phyloP scores from a whole-genome alignment of 306 rosid species.

The Alnus glutinosa region DNA sequence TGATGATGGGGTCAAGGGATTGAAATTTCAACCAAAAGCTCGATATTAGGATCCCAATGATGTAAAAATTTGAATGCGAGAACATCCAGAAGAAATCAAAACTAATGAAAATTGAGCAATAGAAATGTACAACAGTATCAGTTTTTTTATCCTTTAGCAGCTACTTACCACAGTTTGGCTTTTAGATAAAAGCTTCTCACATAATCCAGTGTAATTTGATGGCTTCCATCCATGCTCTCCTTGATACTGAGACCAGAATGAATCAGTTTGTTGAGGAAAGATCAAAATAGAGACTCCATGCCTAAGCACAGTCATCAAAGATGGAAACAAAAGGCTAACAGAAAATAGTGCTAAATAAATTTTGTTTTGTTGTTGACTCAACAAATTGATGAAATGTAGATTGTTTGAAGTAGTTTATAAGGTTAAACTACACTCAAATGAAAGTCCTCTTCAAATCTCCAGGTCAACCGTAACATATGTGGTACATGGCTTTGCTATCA shows the following conservation, averaged over 20 bases:
- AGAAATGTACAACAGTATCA: slow-evolving; percentile 14
- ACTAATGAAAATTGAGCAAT: slow-evolving; percentile 8
- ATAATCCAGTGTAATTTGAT: slow-evolving; percentile 83
- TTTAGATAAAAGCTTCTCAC: slow-evolving; percentile 78
- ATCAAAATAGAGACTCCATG: background rate
- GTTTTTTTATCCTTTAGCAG: slow-evolving; percentile 17
- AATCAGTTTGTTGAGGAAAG: slow-evolving; percentile 6
- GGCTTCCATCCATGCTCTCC: slow-evolving; percentile 96
- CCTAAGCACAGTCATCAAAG: slow-evolving; percentile 10
- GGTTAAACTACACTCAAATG: background rate
- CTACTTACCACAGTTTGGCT: slow-evolving; percentile 94
- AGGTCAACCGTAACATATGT: background rate
- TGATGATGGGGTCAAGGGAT: background rate
- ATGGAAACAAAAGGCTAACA: slow-evolving; percentile 5
- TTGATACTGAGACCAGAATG: slow-evolving; percentile 71
- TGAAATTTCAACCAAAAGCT: background rate
- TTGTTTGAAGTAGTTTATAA: background rate
- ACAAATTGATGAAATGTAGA: background rate
- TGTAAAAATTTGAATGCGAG: slow-evolving; percentile 1
- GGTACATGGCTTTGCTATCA: background rate
- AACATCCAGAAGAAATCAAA: slow-evolving; percentile 16
- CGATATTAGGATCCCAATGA: background rate
- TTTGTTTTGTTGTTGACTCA: background rate
- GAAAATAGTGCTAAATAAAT: background rate
- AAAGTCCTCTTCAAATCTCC: background rate